Evolutionary conservation across 805 yeast genomes (phyloP).

Genomic region (Candida tibetensis): DNA sequence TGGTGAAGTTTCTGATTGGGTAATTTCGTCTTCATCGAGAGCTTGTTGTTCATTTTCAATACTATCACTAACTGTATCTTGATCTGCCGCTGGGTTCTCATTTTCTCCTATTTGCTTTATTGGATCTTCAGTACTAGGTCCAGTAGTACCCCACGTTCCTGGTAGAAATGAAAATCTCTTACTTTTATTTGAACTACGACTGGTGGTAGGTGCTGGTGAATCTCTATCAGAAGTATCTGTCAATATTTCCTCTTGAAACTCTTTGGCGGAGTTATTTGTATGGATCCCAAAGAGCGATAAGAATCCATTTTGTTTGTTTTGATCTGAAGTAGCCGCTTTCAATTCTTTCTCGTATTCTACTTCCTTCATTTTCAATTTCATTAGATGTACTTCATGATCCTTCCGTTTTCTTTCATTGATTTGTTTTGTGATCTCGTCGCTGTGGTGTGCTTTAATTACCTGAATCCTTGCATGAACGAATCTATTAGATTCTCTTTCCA

Average conservation of each 20-base stretch:
- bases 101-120: not conserved
- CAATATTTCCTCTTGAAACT: not conserved
- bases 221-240: constrained; percentile 1
- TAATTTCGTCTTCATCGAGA: not conserved
- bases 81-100: too few relatives aligned
- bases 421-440: constrained; percentile 33
- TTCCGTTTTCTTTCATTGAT: constrained; percentile 37
- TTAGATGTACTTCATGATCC: constrained; percentile 39
- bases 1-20: not conserved
- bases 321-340: constrained; percentile 24
- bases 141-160: constrained; percentile 3
- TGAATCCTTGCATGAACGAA: constrained; percentile 40
- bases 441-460: constrained; percentile 36
- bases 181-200: constrained; percentile 1
- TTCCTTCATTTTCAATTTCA: constrained; percentile 35
- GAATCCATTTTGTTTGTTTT: constrained; percentile 23
- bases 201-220: not conserved
- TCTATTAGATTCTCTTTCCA: constrained; percentile 36
- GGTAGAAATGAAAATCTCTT: constrained; percentile 23
- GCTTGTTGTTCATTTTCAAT: not conserved
- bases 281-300: constrained; percentile 30
- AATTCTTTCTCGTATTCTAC: constrained; percentile 36
- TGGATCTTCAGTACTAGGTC: not conserved
- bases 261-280: not conserved
- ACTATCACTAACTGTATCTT: too few relatives aligned